Percentiles rank a stretch among this genome's conserved stretches.
Evolutionary conservation across 1,284 basidiomycete species (phyloP).

Genomic region (Volvariella volvacea): DNA sequence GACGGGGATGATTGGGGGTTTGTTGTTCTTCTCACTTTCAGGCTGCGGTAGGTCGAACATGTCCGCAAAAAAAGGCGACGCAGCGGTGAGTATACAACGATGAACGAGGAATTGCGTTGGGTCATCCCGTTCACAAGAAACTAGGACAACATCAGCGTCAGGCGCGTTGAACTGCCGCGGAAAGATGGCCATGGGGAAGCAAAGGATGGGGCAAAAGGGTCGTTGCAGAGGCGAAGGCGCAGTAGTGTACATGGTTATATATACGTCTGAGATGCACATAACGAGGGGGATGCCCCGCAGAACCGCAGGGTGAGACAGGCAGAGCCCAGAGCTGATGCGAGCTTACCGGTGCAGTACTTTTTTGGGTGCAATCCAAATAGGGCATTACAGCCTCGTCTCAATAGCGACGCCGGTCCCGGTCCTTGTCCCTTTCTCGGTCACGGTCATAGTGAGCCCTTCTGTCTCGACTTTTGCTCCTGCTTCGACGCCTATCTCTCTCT

Average conservation of each 20-base stretch:
- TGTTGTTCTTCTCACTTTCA: conserved; percentile 14
- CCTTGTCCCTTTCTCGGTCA: too few species aligned
- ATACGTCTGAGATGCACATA: background rate
- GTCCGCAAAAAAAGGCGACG: conserved; percentile 61
- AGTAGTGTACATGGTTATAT: background rate
- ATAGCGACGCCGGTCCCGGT: background rate
- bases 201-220: background rate
- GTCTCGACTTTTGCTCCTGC: too few species aligned
- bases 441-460: too few species aligned
- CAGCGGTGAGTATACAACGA: conserved; percentile 48
- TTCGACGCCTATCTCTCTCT: background rate
- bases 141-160: conserved; percentile 52
- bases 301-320: background rate
- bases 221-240: background rate
- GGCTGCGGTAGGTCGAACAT: conserved; percentile 65
- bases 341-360: too few species aligned
- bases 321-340: too few species aligned
- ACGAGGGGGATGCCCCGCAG: background rate
- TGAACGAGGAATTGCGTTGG: conserved; percentile 53
- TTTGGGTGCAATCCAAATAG: background rate
- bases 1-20: conserved; percentile 45
- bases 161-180: conserved; percentile 30
- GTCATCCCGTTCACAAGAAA: conserved; percentile 37
- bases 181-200: conserved; percentile 11
- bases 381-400: background rate